A percentile compares a stretch with the other conserved stretches of the same genome.
These are phyloP conservation scores for Daldinia decipiens DNA, from an alignment of 495 filamentous ascomycete genomes.

Conservation along the genomic window DNA sequence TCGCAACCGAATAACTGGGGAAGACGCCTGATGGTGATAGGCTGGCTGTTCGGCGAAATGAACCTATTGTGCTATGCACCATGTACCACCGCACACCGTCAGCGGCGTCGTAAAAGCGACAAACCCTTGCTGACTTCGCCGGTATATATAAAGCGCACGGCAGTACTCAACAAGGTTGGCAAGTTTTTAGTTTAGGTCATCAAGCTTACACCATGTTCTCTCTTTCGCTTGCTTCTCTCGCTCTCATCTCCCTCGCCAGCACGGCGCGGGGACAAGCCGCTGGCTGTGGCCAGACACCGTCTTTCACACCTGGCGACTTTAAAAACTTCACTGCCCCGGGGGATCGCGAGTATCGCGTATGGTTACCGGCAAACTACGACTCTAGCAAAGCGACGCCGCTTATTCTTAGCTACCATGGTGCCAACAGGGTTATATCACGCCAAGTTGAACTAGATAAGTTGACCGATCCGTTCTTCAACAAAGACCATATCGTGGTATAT, in stretches of 20 bases:
- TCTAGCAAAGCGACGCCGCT: constrained; percentile 49
- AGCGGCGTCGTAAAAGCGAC: not conserved
- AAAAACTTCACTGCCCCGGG: constrained; percentile 31
- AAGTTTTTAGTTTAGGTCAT: not conserved
- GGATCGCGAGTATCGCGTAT: constrained; percentile 53
- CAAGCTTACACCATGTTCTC: constrained; percentile 20
- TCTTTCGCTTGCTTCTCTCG: constrained; percentile 16
- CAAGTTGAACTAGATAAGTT: constrained; percentile 57
- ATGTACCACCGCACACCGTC: not conserved
- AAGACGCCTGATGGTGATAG: not conserved
- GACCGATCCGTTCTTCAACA: constrained; percentile 57
- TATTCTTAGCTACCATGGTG: constrained; percentile 61
- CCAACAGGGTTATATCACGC: constrained; percentile 45
- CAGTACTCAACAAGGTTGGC: not conserved
- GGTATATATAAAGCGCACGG: constrained; percentile 1
- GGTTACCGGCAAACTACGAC: constrained; percentile 54
- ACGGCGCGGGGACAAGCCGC: constrained; percentile 13
- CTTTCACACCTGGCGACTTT: constrained; percentile 26
- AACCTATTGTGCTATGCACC: not conserved
- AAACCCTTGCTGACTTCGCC: not conserved
- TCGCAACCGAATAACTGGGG: not conserved
- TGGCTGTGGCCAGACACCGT: constrained; percentile 25
- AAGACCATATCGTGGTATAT: constrained; percentile 60
- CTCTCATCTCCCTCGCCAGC: constrained; percentile 13
- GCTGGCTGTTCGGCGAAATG: not conserved